Evolutionary conservation across 495 filamentous ascomycete genomes (phyloP), one percentile per base, ranked within the genome.

Genomic region (Elaphomyces granulatus): DNA sequence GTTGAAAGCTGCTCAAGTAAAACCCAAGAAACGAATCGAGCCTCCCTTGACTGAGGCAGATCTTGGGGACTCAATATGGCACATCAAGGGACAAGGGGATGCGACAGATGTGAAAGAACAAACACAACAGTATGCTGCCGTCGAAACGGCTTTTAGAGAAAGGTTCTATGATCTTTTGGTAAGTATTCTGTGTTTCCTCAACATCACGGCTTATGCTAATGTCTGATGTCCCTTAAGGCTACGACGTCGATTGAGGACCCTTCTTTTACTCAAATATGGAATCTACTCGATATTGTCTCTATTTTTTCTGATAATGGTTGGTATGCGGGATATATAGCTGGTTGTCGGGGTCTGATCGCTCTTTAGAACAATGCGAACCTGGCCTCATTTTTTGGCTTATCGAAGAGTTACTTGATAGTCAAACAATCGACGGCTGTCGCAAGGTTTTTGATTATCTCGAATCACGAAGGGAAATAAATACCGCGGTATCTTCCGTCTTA

Each of bases 401-500:
- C 14, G 90, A 99, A 54, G 90, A 99, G 54, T 72, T 96, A 0
- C 71, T 99, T 34, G 92, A 96, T 59, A 93, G 85, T 44, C 90
- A 94, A 53, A 94, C 87, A 0, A 92, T 94, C 15, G 72, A 82
- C 40, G 85, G 84, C 9, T 95, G 88, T 49, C 77, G 86, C 38
- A 83, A 72, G 17, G 77, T 95, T 1, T 96, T 96, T 51, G 84
- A 92, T 51, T 96, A 85, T 48, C 67, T 96, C 34, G 92, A 96
- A 53, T 95, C 90, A 2, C 74, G 90, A 44, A 72, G 92, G 40
- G 84, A 95, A 51, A 71, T 78, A 15, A 79, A 94, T 37, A 90
- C 80, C 20, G 76, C 82, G 40, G 74, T 75, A 59, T 6, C 6
- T 12, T 28, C 23, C 6, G 12, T 28, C 23, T 12, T 28, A 12